A percentile compares a stretch with the other conserved stretches of the same genome.
Conservation (phyloP, 306 rosid species). For the Oemleria cerasiformis region DNA sequence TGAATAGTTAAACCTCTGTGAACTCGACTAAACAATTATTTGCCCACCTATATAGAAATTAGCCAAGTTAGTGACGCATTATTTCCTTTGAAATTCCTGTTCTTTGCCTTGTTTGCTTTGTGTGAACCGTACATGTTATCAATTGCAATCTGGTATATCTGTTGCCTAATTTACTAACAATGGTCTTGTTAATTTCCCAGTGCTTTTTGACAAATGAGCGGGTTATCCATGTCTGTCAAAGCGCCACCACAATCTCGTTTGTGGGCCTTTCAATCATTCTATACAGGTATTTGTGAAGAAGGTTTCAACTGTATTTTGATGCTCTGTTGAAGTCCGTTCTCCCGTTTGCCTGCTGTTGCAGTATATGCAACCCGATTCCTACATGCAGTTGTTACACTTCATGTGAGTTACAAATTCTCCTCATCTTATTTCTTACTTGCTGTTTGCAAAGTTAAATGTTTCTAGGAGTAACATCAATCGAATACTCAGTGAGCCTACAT, state of each 20-base stretch:
- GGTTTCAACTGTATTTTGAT: constrained; percentile 12
- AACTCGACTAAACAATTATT: neutral
- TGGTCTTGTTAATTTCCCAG: constrained; percentile 40
- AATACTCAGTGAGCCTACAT: no score
- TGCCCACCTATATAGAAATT: neutral
- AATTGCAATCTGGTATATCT: constrained; percentile 10
- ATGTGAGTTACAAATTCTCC: no score
- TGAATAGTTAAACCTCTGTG: neutral
- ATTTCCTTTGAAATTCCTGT: no score
- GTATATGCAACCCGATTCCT: neutral
- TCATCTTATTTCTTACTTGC: no score
- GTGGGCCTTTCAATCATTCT: constrained; percentile 68
- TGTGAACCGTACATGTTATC: neutral
- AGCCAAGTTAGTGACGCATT: neutral
- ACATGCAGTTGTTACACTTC: no score
- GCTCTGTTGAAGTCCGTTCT: neutral
- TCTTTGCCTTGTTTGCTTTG: constrained; percentile 1
- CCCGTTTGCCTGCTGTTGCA: neutral
- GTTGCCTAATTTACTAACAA: constrained; percentile 8
- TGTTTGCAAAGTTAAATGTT: no score
- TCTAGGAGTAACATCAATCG: no score
- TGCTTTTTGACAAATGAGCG: constrained; percentile 77
- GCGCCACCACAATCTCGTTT: constrained; percentile 79
- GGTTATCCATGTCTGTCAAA: constrained; percentile 93
- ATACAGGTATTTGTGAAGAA: constrained; percentile 50